Conservation (phyloP, 192 early-diverging fungal genomes). For the Coemansia sp. region DNA sequence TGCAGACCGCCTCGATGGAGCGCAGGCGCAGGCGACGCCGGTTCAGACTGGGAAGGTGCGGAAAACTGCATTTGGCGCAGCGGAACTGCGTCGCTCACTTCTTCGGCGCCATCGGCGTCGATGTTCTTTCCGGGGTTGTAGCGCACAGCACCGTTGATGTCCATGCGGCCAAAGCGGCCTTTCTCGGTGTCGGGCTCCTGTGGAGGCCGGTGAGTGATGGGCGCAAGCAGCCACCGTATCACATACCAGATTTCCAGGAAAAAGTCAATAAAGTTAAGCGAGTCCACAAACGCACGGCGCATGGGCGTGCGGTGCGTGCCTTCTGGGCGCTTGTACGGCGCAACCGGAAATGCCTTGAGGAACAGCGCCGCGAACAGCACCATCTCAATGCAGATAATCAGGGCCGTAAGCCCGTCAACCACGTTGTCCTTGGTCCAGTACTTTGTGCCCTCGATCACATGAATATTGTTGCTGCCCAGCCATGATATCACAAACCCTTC, state of each 20-base stretch:
- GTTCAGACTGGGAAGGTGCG: not conserved
- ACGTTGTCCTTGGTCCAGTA: constrained; percentile 60
- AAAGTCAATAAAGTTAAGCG: constrained; percentile 52
- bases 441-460: constrained; percentile 51
- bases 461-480: constrained; percentile 55
- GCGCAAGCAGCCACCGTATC: constrained; percentile 36
- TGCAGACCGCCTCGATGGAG: not conserved
- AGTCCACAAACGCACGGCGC: constrained; percentile 50
- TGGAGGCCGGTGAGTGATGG: constrained; percentile 26
- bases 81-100: constrained; percentile 33
- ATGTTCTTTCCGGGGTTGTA: constrained; percentile 36
- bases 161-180: constrained; percentile 51
- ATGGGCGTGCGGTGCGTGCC: constrained; percentile 41
- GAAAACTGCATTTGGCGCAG: constrained; percentile 26
- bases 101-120: constrained; percentile 16
- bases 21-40: not conserved
- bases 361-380: constrained; percentile 53
- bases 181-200: constrained; percentile 45
- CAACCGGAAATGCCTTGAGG: constrained; percentile 52
- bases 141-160: constrained; percentile 49
- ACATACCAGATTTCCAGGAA: constrained; percentile 50
- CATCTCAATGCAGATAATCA: constrained; percentile 62
- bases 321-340: constrained; percentile 28
- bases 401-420: constrained; percentile 50
- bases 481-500: constrained; percentile 57